phyloP scores from a whole-genome alignment of 257 asterid species.

The Nicotiana tomentosiformis region DNA sequence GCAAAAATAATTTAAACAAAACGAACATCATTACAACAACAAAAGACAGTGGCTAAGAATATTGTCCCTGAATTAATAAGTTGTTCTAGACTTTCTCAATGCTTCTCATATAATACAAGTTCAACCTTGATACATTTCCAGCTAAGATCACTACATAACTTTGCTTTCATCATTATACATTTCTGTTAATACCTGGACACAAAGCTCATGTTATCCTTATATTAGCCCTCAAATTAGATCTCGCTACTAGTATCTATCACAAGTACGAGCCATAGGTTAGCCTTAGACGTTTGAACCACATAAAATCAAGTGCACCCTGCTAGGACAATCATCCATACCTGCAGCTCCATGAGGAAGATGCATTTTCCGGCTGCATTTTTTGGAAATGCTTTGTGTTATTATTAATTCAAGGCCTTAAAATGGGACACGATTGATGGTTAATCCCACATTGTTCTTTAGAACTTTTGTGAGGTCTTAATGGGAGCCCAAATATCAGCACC shows the following conservation, averaged over 20 bases:
- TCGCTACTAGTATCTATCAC: neutral
- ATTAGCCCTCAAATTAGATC: neutral
- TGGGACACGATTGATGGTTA: conserved; percentile 20
- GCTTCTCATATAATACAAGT: conserved; percentile 2
- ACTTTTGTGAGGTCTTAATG: conserved; percentile 36
- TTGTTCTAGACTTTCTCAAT: neutral
- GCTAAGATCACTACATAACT: conserved; percentile 11
- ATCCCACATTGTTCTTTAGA: conserved; percentile 20
- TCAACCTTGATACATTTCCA: neutral
- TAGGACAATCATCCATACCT: neutral
- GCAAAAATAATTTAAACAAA: neutral
- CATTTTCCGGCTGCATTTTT: neutral
- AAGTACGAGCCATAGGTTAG: conserved; percentile 7
- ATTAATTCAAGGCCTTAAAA: conserved; percentile 9
- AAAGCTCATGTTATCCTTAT: neutral
- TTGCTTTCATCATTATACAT: conserved; percentile 11
- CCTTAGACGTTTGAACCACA: conserved; percentile 8
- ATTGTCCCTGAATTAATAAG: neutral
- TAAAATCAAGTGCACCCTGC: conserved; percentile 4
- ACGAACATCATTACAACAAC: neutral
- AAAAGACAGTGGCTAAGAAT: neutral
- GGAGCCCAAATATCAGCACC: conserved; percentile 99
- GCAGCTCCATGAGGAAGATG: neutral
- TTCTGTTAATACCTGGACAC: neutral
- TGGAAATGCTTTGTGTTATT: neutral